These are phyloP conservation scores for Fusarium subtropicale DNA, from an alignment of 2,329 filamentous ascomycete species.

Conservation along the genomic window DNA sequence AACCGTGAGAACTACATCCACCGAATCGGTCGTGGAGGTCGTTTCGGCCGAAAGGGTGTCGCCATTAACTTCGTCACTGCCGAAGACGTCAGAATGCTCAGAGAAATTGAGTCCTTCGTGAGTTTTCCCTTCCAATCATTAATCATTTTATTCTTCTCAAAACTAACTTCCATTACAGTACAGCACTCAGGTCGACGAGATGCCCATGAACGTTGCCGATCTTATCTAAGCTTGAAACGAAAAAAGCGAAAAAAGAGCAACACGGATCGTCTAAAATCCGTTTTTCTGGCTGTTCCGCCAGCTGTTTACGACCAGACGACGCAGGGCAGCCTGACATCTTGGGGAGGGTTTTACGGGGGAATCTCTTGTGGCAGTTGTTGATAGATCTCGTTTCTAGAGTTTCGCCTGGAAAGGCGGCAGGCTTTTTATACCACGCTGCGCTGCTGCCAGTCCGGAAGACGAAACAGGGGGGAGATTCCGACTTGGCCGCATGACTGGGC, in stretches of 20 bases:
- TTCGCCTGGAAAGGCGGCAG: slow-evolving; percentile 44
- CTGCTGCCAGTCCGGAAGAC: slow-evolving; percentile 48
- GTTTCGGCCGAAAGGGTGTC: slow-evolving; percentile 99
- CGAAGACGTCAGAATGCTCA: slow-evolving; percentile 76
- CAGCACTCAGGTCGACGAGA: slow-evolving; percentile 99
- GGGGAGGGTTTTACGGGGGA: slow-evolving; percentile 49
- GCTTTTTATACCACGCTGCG: slow-evolving; percentile 7
- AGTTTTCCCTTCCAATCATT: too few species aligned
- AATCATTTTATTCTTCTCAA: too few species aligned
- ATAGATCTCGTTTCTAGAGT: slow-evolving; percentile 58
- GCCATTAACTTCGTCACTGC: slow-evolving; percentile 99
- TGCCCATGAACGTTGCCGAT: slow-evolving; percentile 94
- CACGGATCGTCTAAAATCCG: slow-evolving; percentile 42
- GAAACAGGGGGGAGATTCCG: slow-evolving; percentile 48
- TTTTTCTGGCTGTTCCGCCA: slow-evolving; percentile 42
- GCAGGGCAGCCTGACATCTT: slow-evolving; percentile 48
- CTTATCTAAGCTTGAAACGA: slow-evolving; percentile 69
- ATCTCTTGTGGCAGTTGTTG: slow-evolving; percentile 54
- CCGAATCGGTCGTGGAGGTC: slow-evolving; percentile 98
- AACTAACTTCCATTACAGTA: slow-evolving; percentile 59
- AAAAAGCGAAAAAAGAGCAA: slow-evolving; percentile 40
- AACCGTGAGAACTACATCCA: slow-evolving; percentile 99
- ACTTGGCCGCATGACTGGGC: slow-evolving; percentile 53
- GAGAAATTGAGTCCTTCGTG: too few species aligned
- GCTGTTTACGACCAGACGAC: slow-evolving; percentile 36